These are phyloP conservation scores for Xylariales sp. DNA, from an alignment of 2,329 filamentous ascomycete species.

Conservation along the genomic window DNA sequence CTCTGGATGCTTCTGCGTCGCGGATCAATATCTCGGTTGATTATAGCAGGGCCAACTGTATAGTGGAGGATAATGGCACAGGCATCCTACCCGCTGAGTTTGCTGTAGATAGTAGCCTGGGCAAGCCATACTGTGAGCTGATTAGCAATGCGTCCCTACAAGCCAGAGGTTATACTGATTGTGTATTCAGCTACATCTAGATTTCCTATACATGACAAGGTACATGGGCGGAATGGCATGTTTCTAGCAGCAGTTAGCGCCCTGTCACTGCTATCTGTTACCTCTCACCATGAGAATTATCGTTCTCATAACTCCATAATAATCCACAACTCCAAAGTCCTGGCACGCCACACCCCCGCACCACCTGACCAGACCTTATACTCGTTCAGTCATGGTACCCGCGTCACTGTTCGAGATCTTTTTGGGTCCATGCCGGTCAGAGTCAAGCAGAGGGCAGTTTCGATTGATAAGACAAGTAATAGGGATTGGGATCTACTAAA, in stretches of 20 bases:
- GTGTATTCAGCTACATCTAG: conserved; percentile 70
- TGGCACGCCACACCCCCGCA: conserved; percentile 62
- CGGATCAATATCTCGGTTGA: conserved; percentile 70
- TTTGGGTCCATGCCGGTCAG: conserved; percentile 91
- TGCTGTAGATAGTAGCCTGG: conserved; percentile 62
- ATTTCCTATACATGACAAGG: conserved; percentile 36
- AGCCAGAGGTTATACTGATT: conserved; percentile 10
- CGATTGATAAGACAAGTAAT: conserved; percentile 45
- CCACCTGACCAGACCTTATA: conserved; percentile 52
- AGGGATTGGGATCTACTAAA: conserved; percentile 65
- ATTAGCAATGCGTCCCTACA: conserved; percentile 9
- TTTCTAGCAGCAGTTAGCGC: conserved; percentile 76
- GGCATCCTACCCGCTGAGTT: conserved; percentile 78
- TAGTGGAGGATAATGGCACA: conserved; percentile 76
- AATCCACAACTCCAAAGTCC: conserved; percentile 64
- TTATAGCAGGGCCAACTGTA: conserved; percentile 70
- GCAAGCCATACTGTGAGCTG: conserved; percentile 65
- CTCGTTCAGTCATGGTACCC: conserved; percentile 64
- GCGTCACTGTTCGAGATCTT: conserved; percentile 70
- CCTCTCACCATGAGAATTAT: conserved; percentile 62
- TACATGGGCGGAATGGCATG: conserved; percentile 65
- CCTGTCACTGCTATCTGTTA: conserved; percentile 72
- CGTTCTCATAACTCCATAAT: conserved; percentile 60
- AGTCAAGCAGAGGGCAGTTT: conserved; percentile 69
- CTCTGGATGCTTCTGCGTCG: conserved; percentile 72